Conservation (phyloP, 345 rosid species). For the Aquilaria malaccensis region DNA sequence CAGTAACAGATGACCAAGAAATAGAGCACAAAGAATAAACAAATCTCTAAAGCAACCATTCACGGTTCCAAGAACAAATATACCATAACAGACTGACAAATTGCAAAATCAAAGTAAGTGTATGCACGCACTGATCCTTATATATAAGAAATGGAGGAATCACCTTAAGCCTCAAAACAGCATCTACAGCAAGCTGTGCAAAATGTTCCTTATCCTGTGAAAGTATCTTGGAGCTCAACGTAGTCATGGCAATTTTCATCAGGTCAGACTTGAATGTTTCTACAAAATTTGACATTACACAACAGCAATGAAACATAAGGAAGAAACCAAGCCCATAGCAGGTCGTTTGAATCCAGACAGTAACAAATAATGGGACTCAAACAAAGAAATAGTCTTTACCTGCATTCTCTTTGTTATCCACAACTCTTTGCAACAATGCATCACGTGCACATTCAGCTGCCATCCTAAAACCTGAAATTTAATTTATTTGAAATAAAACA, state of each 20-base stretch:
- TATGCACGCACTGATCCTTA: background rate
- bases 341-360: background rate
- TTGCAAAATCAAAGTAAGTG: background rate
- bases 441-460: slow-evolving; percentile 90
- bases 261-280: slow-evolving; percentile 80
- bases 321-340: background rate
- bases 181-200: slow-evolving; percentile 86
- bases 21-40: background rate
- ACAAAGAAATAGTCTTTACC: slow-evolving; percentile 31
- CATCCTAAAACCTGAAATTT: slow-evolving; percentile 67
- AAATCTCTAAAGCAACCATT: background rate
- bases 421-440: slow-evolving; percentile 59
- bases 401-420: slow-evolving; percentile 74
- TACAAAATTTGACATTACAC: slow-evolving; percentile 32
- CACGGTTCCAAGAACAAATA: background rate
- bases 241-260: slow-evolving; percentile 89
- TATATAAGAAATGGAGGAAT: background rate
- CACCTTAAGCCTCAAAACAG: slow-evolving; percentile 89
- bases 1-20: background rate
- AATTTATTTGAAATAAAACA: background rate
- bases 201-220: slow-evolving; percentile 93
- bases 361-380: background rate
- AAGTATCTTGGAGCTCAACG: slow-evolving; percentile 86
- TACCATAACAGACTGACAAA: background rate
- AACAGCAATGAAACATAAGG: background rate